Evolutionary conservation across 768 basidiomycete species (phyloP), one percentile per base, ranked within the genome.

Genomic region (Tricholoma matsutake): DNA sequence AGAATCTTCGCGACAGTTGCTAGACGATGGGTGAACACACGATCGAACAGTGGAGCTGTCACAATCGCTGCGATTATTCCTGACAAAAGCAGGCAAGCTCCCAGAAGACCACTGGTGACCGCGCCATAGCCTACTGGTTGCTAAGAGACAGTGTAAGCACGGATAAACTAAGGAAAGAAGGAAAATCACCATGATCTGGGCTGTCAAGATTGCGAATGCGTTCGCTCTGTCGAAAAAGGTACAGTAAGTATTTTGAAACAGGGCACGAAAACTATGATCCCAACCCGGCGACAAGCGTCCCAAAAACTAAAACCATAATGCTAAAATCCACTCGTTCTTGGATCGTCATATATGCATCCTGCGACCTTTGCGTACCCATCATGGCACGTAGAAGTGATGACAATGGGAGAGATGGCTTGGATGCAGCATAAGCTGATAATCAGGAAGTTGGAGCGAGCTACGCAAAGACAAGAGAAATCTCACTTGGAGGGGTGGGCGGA

Each of bases 401-500:
- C 1, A 91, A 70, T 0, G 86, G 74, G 11, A 78, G 80, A 6
- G 83, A 75, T n/a, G 79, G 75, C 66, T 82, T 82, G n/a, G 88
- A 84, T 11, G 83, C 89, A 16, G 90, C 77, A 69, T 83, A 88
- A 0, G 89, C 89, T 90, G 64, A 58, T 29, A 39, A 34, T 61
- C 55, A 45, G 67, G 61, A 45, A 62, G 61, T 58, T 45, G 49
- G 16, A 51, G n/a, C 37, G 43, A 25, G 22, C 39, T 28, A 28
- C 58, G 53, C 18, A 20, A 3, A 54, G 34, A 29, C 9, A 32
- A 16, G 53, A 13, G 22, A 25, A 18, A 29, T 60, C 82, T 41
- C 72, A 94, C 92, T 93, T 0, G 92, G 92, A 25, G 92, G 92
- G 6, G 81, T 86, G 18, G 91, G 90, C 4, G 92, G 92, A 1